Base-by-base conservation (phyloP, 352 stramenopile genomes). In the Globisporangium parvum region DNA sequence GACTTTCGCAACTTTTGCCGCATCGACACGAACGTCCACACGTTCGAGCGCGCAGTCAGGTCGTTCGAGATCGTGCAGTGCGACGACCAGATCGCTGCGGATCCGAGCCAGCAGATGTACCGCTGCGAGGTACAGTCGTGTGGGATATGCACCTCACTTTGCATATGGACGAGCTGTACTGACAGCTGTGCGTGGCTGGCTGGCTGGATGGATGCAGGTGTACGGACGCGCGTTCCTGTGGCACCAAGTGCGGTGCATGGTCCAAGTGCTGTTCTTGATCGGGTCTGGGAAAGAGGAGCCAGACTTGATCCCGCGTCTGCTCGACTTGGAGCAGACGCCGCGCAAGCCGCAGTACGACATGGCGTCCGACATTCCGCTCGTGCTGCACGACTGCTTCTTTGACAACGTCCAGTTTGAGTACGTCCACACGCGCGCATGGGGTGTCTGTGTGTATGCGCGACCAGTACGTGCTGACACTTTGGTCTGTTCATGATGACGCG, bases 1-100 rank as follows among this genome's bases (percentile, higher is more conserved):
- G 97, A 99, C 73, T 99, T 98, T 72, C 90, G 97, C 51, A 99
- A 99, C 66, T 98, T 99, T 59, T 99, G 96, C 67, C 98, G 98
- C 64, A 98, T 99, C 71, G 96, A 99, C 74, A 83, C 93, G 9
- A 98, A 97, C 56, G 97, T 98, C 26, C 94, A 93, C 49, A 98
- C 97, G 63, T 99, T 98, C 75, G 79, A 92, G 68, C 83, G 97
- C 28, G 69, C 70, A 37, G 86, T 96, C 33, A 45, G 56, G 10
- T 91, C 80, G 47, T 92, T 93, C 35, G 57, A 88, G 39, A 85
- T 98, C 49, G 62, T 95, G n/a, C 37, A 74, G 49, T 95, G 84
- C 24, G 57, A 75, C 18, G 71, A 70, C 42, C 58, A 80, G 50
- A 59, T 54, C 6, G 61, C 73, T 0, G 40, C 58, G 17, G 71